These are phyloP conservation scores for Irineochytrium annulatum DNA, from an alignment of 192 early-diverging fungal genomes.

Conservation along the genomic window DNA sequence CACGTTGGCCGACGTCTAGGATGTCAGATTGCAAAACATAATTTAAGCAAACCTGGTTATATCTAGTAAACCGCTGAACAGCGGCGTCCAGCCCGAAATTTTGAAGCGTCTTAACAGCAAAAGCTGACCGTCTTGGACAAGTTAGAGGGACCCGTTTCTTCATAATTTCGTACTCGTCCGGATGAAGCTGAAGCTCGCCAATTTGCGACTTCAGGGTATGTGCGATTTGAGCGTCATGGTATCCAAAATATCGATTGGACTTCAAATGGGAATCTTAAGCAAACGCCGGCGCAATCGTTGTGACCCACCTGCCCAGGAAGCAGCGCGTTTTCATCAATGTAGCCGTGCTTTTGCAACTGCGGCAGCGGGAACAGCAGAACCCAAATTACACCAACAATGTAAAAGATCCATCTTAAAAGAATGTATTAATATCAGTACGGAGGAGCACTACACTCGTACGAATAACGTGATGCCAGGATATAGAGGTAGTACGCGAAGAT, in stretches of 20 bases:
- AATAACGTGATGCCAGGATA: no score
- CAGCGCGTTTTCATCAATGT: slow-evolving; percentile 47
- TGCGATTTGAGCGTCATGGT: slow-evolving; percentile 1
- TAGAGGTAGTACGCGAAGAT: no score
- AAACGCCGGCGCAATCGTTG: not conserved
- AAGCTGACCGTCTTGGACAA: not conserved
- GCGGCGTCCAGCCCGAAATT: slow-evolving; percentile 50
- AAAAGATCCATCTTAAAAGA: not conserved
- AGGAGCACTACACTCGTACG: no score
- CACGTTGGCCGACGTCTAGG: slow-evolving; percentile 60
- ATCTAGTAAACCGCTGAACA: slow-evolving; percentile 45
- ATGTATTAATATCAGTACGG: no score
- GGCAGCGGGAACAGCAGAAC: not conserved
- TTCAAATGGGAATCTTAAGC: not conserved
- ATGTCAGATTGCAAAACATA: slow-evolving; percentile 28
- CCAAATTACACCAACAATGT: not conserved
- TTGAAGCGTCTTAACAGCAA: slow-evolving; percentile 30
- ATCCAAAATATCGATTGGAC: not conserved
- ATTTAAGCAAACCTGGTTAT: not conserved
- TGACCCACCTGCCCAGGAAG: slow-evolving; percentile 38
- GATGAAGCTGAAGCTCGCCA: slow-evolving; percentile 2
- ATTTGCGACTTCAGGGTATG: no score
- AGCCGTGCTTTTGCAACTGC: not conserved
- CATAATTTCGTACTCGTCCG: not conserved
- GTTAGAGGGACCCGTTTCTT: slow-evolving; percentile 1